Percentiles rank a stretch among this genome's conserved stretches.
Evolutionary conservation across 2,329 filamentous ascomycete species (phyloP).

Genomic region (Aspergillus udagawae): DNA sequence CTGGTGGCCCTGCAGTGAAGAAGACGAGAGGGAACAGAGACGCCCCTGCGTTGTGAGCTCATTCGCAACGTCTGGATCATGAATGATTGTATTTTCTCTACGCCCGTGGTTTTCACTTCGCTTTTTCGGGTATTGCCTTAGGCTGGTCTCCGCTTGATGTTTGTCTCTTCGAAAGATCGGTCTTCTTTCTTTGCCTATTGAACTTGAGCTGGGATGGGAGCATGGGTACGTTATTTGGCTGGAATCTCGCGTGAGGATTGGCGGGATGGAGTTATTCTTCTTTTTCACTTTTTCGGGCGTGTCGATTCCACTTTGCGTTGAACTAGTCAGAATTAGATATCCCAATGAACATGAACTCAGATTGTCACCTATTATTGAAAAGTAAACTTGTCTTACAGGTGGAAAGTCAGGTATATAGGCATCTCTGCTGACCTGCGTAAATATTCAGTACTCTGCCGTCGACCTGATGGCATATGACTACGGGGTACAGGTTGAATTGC

Average conservation of each 20-base stretch:
- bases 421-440: no score
- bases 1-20: conserved; percentile 26
- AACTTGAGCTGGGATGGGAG: conserved; percentile 4
- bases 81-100: background rate
- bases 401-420: background rate
- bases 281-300: conserved; percentile 2
- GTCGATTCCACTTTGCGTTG: conserved; percentile 2
- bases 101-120: background rate
- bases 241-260: conserved; percentile 4
- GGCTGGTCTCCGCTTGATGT: conserved; percentile 2
- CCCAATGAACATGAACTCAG: conserved; percentile 10
- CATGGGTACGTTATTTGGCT: conserved; percentile 10
- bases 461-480: background rate
- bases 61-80: background rate
- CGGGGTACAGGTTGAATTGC: background rate
- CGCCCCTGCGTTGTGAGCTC: conserved; percentile 10
- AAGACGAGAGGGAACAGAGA: conserved; percentile 23
- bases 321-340: conserved; percentile 14
- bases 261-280: conserved; percentile 12
- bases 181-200: background rate
- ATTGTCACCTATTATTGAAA: background rate
- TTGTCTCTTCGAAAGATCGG: conserved; percentile 3
- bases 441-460: background rate
- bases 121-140: background rate
- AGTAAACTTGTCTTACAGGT: background rate